Percentiles rank a stretch among this genome's conserved stretches.
Evolutionary conservation across 768 basidiomycete genomes (phyloP).

Genomic region (Gymnopilus junonius): DNA sequence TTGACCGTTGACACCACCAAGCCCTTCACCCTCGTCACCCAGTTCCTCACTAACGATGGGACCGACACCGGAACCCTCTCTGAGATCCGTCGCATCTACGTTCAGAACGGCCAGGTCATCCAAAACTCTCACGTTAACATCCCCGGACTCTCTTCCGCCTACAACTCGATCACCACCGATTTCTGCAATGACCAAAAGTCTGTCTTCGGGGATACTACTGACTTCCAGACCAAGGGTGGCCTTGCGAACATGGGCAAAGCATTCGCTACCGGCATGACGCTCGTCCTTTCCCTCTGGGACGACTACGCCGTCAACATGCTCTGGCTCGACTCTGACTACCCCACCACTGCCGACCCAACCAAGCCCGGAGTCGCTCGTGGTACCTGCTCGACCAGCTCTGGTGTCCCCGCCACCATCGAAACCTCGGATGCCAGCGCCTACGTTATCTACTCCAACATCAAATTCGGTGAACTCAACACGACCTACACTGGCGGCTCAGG

Average conservation of each 20-base stretch:
- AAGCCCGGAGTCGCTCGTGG: constrained; percentile 50
- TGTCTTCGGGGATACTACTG: constrained; percentile 47
- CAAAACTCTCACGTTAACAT: constrained; percentile 53
- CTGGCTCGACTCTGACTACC: constrained; percentile 61
- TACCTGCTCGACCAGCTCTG: constrained; percentile 49
- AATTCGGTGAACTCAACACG: constrained; percentile 45
- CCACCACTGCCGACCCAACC: constrained; percentile 34
- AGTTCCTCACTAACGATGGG: constrained; percentile 54
- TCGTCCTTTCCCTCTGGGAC: constrained; percentile 58
- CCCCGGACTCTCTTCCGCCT: constrained; percentile 39
- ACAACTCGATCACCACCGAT: constrained; percentile 50
- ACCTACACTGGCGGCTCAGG: constrained; percentile 14
- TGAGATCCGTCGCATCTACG: constrained; percentile 61
- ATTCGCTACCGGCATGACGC: constrained; percentile 47
- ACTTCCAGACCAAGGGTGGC: constrained; percentile 46
- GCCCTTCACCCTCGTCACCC: constrained; percentile 61
- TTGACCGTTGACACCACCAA: constrained; percentile 31
- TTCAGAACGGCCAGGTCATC: constrained; percentile 57
- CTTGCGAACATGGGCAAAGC: constrained; percentile 39
- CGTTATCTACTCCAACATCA: constrained; percentile 58
- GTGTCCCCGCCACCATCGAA: constrained; percentile 49
- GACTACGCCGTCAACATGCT: constrained; percentile 59
- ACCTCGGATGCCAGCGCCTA: constrained; percentile 35
- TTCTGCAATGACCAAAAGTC: constrained; percentile 52
- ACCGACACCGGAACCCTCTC: constrained; percentile 49